phyloP scores from a whole-genome alignment of 2,329 filamentous ascomycete genomes.

The Aspergillus latus region DNA sequence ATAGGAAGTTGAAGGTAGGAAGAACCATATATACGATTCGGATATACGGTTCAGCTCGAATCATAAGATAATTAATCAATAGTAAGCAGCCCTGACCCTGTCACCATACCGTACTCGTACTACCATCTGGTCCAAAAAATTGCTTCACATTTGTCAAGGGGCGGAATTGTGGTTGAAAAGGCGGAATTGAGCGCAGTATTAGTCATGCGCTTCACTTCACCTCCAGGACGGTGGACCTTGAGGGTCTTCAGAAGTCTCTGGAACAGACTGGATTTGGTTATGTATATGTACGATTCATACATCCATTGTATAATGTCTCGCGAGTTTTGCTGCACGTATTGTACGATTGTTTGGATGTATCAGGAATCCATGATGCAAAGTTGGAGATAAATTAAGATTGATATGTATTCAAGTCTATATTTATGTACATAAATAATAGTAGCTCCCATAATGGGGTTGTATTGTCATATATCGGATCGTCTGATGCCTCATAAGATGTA shows the following conservation, averaged over 20 bases:
- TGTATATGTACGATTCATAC: no score
- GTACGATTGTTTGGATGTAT: no score
- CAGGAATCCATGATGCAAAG: no score
- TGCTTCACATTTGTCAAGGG: slow-evolving; percentile 10
- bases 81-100: slow-evolving; percentile 2
- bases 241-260: no score
- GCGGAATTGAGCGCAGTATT: neutral
- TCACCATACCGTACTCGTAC: neutral
- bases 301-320: no score
- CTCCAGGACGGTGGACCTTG: no score
- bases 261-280: no score
- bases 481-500: slow-evolving; percentile 8
- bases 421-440: no score
- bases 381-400: no score
- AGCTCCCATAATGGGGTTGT: neutral
- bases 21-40: neutral
- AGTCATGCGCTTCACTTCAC: neutral
- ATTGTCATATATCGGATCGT: slow-evolving; percentile 1
- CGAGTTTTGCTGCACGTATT: no score
- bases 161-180: neutral
- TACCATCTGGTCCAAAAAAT: neutral
- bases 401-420: no score
- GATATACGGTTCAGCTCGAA: neutral
- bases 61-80: neutral
- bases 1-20: neutral